Base-by-base conservation (phyloP, 2,329 filamentous ascomycete genomes). In the Hypoxylon sp. region DNA sequence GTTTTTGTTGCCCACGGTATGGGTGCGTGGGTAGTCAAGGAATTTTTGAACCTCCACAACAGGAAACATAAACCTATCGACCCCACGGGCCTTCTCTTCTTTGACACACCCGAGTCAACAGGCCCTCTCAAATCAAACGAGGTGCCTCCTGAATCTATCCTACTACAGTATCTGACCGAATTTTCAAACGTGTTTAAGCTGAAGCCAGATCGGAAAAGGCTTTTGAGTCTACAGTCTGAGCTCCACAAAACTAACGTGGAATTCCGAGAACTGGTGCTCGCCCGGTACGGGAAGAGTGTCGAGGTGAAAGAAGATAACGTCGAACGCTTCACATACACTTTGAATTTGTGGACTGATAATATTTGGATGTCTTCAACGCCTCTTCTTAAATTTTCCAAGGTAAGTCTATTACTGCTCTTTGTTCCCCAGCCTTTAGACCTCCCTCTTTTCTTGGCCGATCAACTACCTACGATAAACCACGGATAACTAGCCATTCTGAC, bases 1-100 rank as follows among this genome's bases (percentile, higher is more conserved):
- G 38, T 68, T 11, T 68, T 70, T 18, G 22, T 70, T 7, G 59
- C 67, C 2, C 67, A 70, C 20, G 67, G 67, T 2, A 26, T 70
- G 7, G 65, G 58, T 6, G 36, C 32, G 2, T 70, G 67, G 67
- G 28, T 70, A 1, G 64, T 70, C 7, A 70, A 70, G 45, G 48
- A 61, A 6, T n/a, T 60, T 1, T 26, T 68, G 8, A 26, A 20
- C 1, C 38, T 59, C 8, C 28, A 28, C 1, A 14, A 11, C 12
- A 26, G 49, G 1, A 9, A 30, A 3, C 11, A 12, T 4, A 46
- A 50, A 11, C 24, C 36, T 2, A 20, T 65, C 32, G 48, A 63
- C 4, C 65, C 65, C n/a, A 51, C 50, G 2, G 62, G 54, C 1
- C 20, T 68, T 1, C 7, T 68, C 4, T 65, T 65, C 36, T 42